A percentile compares a stretch with the other conserved stretches of the same genome.
Conservation (phyloP, 768 basidiomycete species). For the Candolleomyces eurysporus region DNA sequence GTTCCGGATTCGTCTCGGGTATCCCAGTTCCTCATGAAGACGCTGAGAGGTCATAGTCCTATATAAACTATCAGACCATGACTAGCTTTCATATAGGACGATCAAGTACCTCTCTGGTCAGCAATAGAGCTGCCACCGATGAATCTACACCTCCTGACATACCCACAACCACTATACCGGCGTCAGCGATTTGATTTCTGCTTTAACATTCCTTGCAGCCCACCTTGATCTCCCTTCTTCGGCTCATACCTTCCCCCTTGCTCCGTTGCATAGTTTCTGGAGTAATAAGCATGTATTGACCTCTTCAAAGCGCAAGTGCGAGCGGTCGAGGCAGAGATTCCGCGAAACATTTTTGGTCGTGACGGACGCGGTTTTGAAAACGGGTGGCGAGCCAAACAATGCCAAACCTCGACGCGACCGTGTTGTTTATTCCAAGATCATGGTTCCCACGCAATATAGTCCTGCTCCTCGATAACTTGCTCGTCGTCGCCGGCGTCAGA, state of each 20-base stretch:
- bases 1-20: constrained; percentile 77
- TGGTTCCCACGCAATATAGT: neutral
- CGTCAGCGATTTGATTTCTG: neutral
- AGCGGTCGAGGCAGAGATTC: neutral
- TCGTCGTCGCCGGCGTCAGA: neutral
- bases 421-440: neutral
- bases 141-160: constrained; percentile 98
- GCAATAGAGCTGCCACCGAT: constrained; percentile 77
- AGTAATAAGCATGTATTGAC: constrained; percentile 7
- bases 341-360: neutral
- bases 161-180: constrained; percentile 70
- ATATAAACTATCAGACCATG: neutral
- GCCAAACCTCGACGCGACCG: constrained; percentile 1
- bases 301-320: neutral
- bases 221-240: constrained; percentile 32
- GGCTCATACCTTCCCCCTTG: constrained; percentile 10
- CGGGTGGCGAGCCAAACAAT: neutral
- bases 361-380: neutral
- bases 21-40: constrained; percentile 98
- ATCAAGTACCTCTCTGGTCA: constrained; percentile 59
- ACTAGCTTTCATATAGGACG: neutral
- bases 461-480: neutral
- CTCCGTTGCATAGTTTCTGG: neutral
- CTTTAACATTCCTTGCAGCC: neutral
- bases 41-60: constrained; percentile 81